phyloP scores from a whole-genome alignment of 2,329 filamentous ascomycete species.

The Colletotrichum siamense region DNA sequence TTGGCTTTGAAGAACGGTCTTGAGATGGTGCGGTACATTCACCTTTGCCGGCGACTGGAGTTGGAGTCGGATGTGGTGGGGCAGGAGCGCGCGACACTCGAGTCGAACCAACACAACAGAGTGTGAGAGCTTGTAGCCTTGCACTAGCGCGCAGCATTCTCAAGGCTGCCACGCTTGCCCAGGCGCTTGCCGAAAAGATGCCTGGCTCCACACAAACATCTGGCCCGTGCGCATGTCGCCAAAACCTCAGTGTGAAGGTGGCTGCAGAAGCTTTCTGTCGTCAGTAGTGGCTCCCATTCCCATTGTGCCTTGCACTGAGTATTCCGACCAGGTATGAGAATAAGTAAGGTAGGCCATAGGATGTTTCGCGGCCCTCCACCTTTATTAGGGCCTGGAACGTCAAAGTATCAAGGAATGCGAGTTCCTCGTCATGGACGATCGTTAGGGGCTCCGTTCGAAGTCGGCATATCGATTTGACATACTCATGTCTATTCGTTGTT shows the following conservation, averaged over 20 bases:
- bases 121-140: slow-evolving; percentile 10
- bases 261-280: background rate
- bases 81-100: background rate
- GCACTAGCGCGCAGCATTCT: background rate
- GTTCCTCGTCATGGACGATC: background rate
- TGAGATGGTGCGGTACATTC: slow-evolving; percentile 1
- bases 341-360: background rate
- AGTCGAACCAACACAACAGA: slow-evolving; percentile 13
- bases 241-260: background rate
- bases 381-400: background rate
- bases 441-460: background rate
- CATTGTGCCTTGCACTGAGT: background rate
- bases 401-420: background rate
- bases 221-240: slow-evolving; percentile 4
- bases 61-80: slow-evolving; percentile 15
- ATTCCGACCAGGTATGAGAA: background rate
- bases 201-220: slow-evolving; percentile 2
- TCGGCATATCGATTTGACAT: background rate
- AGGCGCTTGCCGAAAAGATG: background rate
- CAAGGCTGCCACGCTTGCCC: slow-evolving; percentile 10
- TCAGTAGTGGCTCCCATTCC: background rate
- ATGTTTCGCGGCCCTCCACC: background rate
- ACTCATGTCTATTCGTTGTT: background rate
- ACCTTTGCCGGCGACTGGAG: background rate
- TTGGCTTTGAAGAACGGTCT: background rate